Conservation (phyloP, 2,329 filamentous ascomycete genomes). For the Chaetomium strumarium region DNA sequence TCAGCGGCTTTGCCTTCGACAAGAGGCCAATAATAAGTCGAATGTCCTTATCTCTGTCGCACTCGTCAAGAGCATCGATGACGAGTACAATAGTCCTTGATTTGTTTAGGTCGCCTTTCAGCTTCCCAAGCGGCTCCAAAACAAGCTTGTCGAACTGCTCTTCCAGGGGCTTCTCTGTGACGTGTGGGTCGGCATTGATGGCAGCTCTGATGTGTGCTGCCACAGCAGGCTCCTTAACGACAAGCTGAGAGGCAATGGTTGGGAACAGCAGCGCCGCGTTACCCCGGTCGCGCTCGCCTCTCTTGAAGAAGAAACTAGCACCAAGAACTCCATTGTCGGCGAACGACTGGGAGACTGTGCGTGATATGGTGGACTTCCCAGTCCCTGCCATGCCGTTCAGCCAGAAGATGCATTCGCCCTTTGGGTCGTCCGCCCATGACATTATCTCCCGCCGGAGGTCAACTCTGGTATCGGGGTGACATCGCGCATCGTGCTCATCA, state of each 20-base stretch:
- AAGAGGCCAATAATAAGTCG: slow-evolving; percentile 28
- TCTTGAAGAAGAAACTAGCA: slow-evolving; percentile 42
- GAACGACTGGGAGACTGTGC: slow-evolving; percentile 27
- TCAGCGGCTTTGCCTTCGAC: slow-evolving; percentile 13
- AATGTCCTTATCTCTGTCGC: slow-evolving; percentile 26
- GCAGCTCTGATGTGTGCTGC: slow-evolving; percentile 25
- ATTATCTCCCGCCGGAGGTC: slow-evolving; percentile 29
- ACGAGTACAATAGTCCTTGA: neutral
- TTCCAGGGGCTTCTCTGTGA: slow-evolving; percentile 23
- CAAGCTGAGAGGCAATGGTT: slow-evolving; percentile 35
- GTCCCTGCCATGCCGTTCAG: slow-evolving; percentile 36
- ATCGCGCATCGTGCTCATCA: slow-evolving; percentile 31
- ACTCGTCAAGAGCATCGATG: slow-evolving; percentile 22
- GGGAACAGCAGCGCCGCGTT: slow-evolving; percentile 30
- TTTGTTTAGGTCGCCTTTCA: neutral
- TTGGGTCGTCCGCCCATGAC: slow-evolving; percentile 26
- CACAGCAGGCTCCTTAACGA: slow-evolving; percentile 26
- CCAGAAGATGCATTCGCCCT: slow-evolving; percentile 30
- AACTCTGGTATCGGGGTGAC: slow-evolving; percentile 28
- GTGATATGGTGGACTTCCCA: slow-evolving; percentile 37
- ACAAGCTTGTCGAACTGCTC: slow-evolving; percentile 40
- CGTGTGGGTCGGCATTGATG: slow-evolving; percentile 28
- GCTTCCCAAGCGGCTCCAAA: slow-evolving; percentile 25
- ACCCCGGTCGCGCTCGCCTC: slow-evolving; percentile 34
- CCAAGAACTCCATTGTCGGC: slow-evolving; percentile 22